A percentile compares a stretch with the other conserved stretches of the same genome.
These are phyloP conservation scores for Bryopsis sp. DNA, from an alignment of 139 green algal species.

Conservation along the genomic window DNA sequence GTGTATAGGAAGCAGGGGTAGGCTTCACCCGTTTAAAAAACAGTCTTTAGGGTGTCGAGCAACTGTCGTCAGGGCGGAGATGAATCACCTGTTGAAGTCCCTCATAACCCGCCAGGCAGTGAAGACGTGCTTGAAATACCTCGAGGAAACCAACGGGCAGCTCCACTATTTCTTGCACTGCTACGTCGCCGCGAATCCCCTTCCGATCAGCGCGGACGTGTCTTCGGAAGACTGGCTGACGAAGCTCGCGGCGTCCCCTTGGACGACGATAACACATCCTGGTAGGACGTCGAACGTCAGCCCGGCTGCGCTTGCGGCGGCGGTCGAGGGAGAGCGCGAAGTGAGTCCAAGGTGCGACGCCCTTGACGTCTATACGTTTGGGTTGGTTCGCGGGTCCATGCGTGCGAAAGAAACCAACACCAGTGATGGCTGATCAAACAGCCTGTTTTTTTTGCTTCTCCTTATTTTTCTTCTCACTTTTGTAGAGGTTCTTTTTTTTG, in stretches of 20 bases:
- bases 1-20: too few species aligned
- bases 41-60: too few species aligned
- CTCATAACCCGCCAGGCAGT: background rate
- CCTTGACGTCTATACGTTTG: too few species aligned
- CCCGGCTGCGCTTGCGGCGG: too few species aligned
- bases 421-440: too few species aligned
- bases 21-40: too few species aligned
- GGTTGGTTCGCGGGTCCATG: too few species aligned
- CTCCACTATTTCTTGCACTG: background rate
- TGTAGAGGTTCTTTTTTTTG: too few species aligned
- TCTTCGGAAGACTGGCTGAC: background rate
- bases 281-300: background rate
- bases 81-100: background rate
- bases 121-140: background rate
- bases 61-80: conserved; percentile 1
- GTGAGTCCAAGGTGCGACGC: background rate
- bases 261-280: background rate
- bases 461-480: too few species aligned
- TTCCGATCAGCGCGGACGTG: background rate
- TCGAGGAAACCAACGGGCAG: background rate
- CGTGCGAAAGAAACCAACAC: too few species aligned
- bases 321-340: background rate
- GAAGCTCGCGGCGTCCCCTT: background rate
- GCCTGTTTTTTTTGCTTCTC: too few species aligned
- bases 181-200: background rate